Evolutionary conservation across 306 rosid genomes (phyloP), one percentile per base, ranked within the genome.

Genomic region (Pterocarpus macrocarpus): DNA sequence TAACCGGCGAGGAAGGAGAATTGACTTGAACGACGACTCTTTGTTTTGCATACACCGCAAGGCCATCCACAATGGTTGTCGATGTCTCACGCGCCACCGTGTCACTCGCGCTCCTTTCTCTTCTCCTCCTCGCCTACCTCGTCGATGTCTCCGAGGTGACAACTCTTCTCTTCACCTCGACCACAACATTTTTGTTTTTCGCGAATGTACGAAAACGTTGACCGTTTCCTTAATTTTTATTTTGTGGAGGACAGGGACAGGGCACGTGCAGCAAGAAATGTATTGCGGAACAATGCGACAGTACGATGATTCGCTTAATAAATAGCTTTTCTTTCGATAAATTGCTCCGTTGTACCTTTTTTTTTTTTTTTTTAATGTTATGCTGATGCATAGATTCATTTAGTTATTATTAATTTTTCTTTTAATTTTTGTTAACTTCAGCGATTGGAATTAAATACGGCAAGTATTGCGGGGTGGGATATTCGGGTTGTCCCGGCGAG

Each of bases 401-500:
- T 52, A 0, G 0, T 52, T 55, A 33, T 55, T 47, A 5, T 44
- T 2, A 56, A 5, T 56, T 8, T 28, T 58, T n/a, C 2, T 17
- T 8, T 41, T 43, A 2, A 14, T 44, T 1, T 69, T 56, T n/a
- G 4, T 43, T 33, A 8, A 71, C 50, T 17, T 69, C 80, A 93
- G 98, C 85, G 13, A 73, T 91, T 9, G 90, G 85, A 77, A 91
- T 92, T 76, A 91, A 82, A 39, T 94, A 94, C 71, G 98, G 98
- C 33, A 94, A 92, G 90, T 94, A 83, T 82, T 94, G 98, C 41
- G 98, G 98, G 63, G 90, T 86, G 12, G 97, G 97, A 69, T 88
- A 95, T 87, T 81, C 78, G 36, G 97, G 98, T 58, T 94, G 98
- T 76, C 79, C 90, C 1, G 97, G 97, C 14, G 92, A 94, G 90